Evolutionary conservation across 148 eudicot genomes (phyloP).

Genomic region (Linanthus parryae): DNA sequence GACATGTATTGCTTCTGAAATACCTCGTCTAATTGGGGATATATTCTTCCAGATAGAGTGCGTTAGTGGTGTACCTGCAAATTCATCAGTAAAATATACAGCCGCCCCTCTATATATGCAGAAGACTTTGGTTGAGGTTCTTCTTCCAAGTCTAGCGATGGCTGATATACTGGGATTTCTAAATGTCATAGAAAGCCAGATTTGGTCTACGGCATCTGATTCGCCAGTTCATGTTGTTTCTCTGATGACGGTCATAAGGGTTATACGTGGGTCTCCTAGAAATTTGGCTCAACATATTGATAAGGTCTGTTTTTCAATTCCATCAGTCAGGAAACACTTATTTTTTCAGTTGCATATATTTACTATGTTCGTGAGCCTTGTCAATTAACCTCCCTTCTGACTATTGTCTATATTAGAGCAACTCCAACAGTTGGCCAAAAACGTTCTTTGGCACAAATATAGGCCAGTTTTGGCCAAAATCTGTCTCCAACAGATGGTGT

Average conservation of each 20-base stretch:
- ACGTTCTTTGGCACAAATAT: no score
- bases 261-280: conserved; percentile 87
- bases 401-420: no score
- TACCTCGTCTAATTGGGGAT: conserved; percentile 77
- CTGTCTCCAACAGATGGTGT: no score
- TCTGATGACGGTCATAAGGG: conserved; percentile 73
- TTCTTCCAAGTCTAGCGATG: conserved; percentile 93
- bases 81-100: conserved; percentile 33
- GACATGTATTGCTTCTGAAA: conserved; percentile 73
- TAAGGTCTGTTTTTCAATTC: conserved; percentile 61
- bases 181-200: conserved; percentile 79
- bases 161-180: conserved; percentile 85
- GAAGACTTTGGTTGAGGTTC: conserved; percentile 69
- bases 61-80: conserved; percentile 61
- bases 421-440: no score
- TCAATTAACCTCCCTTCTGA: no score
- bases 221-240: conserved; percentile 92
- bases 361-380: no score
- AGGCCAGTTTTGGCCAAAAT: no score
- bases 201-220: conserved; percentile 99
- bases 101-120: conserved; percentile 57
- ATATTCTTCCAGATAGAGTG: conserved; percentile 92
- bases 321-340: no score
- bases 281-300: conserved; percentile 70
- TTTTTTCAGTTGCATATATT: no score